A percentile compares a stretch with the other conserved stretches of the same genome.
phyloP scores from a whole-genome alignment of 257 asterid species.

The Solanum commersonii region DNA sequence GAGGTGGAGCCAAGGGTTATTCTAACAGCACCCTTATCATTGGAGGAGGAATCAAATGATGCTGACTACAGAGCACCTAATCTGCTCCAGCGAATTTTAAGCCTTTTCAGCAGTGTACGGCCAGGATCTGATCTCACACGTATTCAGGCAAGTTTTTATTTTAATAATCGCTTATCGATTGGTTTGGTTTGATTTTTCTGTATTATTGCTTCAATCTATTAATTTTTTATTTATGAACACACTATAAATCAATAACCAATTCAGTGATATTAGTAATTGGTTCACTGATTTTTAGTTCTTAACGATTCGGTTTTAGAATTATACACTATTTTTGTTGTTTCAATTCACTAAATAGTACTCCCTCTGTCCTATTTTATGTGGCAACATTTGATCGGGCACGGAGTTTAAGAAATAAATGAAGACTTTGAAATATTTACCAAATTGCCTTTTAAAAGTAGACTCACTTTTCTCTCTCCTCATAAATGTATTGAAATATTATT shows the following conservation, averaged over 20 bases:
- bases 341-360: not conserved
- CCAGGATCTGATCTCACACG: conserved; percentile 79
- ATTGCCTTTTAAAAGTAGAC: no score
- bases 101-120: conserved; percentile 44
- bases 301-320: no score
- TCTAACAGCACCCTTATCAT: conserved; percentile 55
- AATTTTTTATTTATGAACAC: not conserved
- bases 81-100: conserved; percentile 47
- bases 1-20: conserved; percentile 17
- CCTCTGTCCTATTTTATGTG: no score
- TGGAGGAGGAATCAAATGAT: conserved; percentile 31
- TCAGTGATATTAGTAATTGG: not conserved
- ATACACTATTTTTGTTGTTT: not conserved
- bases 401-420: no score
- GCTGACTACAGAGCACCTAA: conserved; percentile 51
- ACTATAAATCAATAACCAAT: not conserved
- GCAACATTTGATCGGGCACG: no score
- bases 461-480: no score
- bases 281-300: not conserved
- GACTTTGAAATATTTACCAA: no score
- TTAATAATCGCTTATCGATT: not conserved
- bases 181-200: not conserved
- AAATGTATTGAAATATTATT: no score
- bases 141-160: conserved; percentile 45
- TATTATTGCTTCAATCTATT: not conserved